Evolutionary conservation across 495 filamentous ascomycete genomes (phyloP).

Genomic region (Penicillium maclennaniae): DNA sequence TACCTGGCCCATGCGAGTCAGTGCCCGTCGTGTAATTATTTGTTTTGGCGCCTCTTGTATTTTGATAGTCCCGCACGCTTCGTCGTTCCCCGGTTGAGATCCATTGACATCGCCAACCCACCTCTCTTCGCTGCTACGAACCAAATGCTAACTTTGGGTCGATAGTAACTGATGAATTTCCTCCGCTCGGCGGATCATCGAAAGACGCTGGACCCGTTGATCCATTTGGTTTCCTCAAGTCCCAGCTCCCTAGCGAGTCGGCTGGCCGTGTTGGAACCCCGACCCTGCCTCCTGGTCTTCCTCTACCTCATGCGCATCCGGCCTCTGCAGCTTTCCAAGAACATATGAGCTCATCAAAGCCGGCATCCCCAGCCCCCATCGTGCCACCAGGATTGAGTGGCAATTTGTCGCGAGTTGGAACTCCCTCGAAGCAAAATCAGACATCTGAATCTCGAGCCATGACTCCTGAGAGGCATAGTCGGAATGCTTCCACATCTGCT

Average conservation of each 20-base stretch:
- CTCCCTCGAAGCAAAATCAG: conserved; percentile 21
- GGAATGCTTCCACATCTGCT: conserved; percentile 7
- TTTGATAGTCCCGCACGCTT: conserved; percentile 7
- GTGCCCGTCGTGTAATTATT: conserved; percentile 39
- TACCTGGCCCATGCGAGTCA: conserved; percentile 25
- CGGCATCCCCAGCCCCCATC: conserved; percentile 29
- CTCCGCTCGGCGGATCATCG: conserved; percentile 39
- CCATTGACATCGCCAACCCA: conserved; percentile 1
- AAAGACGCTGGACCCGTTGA: conserved; percentile 39
- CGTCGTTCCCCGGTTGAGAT: conserved; percentile 7
- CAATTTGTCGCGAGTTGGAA: conserved; percentile 26
- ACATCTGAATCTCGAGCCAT: conserved; percentile 17
- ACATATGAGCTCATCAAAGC: conserved; percentile 29
- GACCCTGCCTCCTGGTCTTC: conserved; percentile 63
- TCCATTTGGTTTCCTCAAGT: conserved; percentile 44
- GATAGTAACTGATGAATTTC: conserved; percentile 51
- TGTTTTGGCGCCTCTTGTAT: conserved; percentile 28
- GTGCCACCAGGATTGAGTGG: conserved; percentile 31
- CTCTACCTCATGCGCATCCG: conserved; percentile 52
- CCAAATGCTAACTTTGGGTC: conserved; percentile 21
- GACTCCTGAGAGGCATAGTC: conserved; percentile 17
- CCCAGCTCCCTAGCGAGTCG: conserved; percentile 36
- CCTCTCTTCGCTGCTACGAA: not conserved
- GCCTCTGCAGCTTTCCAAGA: conserved; percentile 39
- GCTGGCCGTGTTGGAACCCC: conserved; percentile 50